Percentiles rank a stretch among this genome's conserved stretches.
Conservation (phyloP, 2,329 filamentous ascomycete species). For the Trichophyton simii region DNA sequence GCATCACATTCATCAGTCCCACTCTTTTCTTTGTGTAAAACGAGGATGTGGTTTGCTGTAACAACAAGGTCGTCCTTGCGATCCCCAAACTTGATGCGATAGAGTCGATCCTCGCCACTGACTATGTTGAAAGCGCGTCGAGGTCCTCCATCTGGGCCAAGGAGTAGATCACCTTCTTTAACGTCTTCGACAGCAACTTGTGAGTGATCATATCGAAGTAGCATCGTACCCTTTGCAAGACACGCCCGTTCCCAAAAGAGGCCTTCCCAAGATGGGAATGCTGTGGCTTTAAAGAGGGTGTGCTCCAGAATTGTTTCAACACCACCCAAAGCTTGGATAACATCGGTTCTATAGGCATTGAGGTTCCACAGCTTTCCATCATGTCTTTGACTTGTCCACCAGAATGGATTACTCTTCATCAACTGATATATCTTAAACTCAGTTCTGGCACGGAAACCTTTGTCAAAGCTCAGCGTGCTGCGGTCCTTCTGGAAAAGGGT, state of each 20-base stretch:
- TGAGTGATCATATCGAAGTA: constrained; percentile 35
- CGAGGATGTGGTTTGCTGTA: constrained; percentile 39
- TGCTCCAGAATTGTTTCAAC: constrained; percentile 97
- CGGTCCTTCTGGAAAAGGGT: constrained; percentile 97
- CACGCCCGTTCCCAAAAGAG: constrained; percentile 67
- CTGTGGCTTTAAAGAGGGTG: constrained; percentile 90
- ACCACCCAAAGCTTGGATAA: constrained; percentile 90
- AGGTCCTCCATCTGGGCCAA: constrained; percentile 38
- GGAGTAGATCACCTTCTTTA: constrained; percentile 37
- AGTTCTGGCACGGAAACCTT: constrained; percentile 86
- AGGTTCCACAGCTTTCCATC: constrained; percentile 97
- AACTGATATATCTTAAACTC: constrained; percentile 98
- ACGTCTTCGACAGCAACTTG: constrained; percentile 39
- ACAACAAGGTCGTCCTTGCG: constrained; percentile 38
- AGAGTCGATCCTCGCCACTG: constrained; percentile 36
- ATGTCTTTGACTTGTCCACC: constrained; percentile 96
- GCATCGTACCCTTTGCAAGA: constrained; percentile 25
- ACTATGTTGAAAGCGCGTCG: constrained; percentile 41
- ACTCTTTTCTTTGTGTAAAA: constrained; percentile 29
- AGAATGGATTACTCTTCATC: constrained; percentile 99
- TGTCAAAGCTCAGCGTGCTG: constrained; percentile 94
- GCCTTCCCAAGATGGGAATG: constrained; percentile 94
- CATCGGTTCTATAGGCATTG: constrained; percentile 89
- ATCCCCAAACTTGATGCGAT: constrained; percentile 36
- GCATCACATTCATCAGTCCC: constrained; percentile 4